These are phyloP conservation scores for Penicillium thymicola DNA, from an alignment of 2,329 filamentous ascomycete species.

Conservation along the genomic window DNA sequence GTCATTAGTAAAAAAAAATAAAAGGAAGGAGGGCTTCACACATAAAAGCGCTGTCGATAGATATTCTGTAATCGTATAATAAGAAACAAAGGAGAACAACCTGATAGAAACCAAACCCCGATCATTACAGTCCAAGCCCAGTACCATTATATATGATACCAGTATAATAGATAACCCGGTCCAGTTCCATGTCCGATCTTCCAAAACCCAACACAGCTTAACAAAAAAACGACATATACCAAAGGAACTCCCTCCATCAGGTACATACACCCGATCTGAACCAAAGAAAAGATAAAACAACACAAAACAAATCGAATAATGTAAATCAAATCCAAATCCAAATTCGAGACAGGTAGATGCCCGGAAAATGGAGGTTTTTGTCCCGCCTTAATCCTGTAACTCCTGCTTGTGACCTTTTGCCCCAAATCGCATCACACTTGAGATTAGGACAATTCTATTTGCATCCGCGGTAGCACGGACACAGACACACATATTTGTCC, in stretches of 20 bases:
- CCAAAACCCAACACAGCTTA: not conserved
- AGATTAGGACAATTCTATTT: not conserved
- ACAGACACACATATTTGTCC: not conserved
- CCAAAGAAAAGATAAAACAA: not conserved
- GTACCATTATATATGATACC: conserved; percentile 2
- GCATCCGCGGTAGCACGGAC: not conserved
- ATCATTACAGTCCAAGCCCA: conserved; percentile 1
- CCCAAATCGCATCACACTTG: not conserved
- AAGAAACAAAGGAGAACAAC: not conserved
- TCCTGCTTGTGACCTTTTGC: not conserved
- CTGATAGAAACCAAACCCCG: not conserved
- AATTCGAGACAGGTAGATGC: not conserved
- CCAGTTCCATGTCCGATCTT: not conserved
- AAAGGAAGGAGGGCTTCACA: not conserved
- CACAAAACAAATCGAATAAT: not conserved
- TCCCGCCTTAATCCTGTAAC: not conserved
- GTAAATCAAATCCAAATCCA: not conserved
- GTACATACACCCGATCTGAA: not conserved
- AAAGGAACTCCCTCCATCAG: conserved; percentile 1
- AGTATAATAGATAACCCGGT: conserved; percentile 1
- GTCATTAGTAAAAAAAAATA: not conserved
- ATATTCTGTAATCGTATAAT: conserved; percentile 4
- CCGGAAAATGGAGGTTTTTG: not conserved
- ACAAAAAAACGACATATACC: not conserved
- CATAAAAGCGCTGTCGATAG: conserved; percentile 1